Evolutionary conservation across 164 flowering plant genomes (phyloP).

Genomic region (Vitis rotundifolia): DNA sequence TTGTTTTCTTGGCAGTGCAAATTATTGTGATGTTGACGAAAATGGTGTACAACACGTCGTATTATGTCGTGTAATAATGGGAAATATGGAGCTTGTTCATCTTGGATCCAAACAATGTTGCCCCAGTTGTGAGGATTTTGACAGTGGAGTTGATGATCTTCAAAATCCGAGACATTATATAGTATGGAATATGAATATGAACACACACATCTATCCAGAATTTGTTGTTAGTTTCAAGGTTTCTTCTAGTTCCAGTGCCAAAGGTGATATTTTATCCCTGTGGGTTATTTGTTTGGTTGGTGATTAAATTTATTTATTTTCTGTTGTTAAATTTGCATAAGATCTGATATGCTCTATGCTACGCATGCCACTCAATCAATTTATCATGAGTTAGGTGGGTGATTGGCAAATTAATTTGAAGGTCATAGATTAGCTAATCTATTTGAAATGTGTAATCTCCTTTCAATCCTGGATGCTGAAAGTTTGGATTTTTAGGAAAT

Average conservation of each 20-base stretch:
- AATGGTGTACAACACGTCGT: neutral
- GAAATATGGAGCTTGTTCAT: constrained; percentile 27
- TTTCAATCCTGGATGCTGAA: too few species aligned
- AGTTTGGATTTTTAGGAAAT: too few species aligned
- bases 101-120: constrained; percentile 65
- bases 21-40: constrained; percentile 10
- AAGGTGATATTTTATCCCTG: constrained; percentile 58
- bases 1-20: constrained; percentile 59
- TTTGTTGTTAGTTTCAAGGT: constrained; percentile 82
- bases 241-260: constrained; percentile 25
- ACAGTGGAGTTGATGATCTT: constrained; percentile 84
- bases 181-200: constrained; percentile 81
- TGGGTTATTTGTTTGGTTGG: neutral
- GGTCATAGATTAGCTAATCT: too few species aligned
- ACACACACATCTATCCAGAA: constrained; percentile 82
- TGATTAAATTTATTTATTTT: neutral
- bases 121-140: constrained; percentile 72
- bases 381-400: neutral
- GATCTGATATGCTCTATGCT: neutral
- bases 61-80: neutral
- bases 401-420: neutral
- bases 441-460: too few species aligned
- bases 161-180: constrained; percentile 57
- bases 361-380: neutral
- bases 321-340: neutral